Evolutionary conservation across 495 filamentous ascomycete species (phyloP).

Genomic region (Lepraria neglecta): DNA sequence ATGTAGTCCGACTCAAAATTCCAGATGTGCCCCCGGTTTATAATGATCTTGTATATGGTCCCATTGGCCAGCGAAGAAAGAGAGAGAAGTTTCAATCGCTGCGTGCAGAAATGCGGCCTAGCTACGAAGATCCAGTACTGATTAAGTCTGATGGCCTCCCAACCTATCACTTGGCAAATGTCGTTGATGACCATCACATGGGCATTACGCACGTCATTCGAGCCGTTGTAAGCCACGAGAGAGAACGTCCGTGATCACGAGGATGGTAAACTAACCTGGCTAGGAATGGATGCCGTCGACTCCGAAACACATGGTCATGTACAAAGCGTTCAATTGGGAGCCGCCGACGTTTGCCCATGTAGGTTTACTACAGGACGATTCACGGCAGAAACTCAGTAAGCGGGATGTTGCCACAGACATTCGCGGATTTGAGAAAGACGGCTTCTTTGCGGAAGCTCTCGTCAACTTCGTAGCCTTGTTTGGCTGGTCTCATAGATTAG

Average conservation of each 20-base stretch:
- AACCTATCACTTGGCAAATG: slow-evolving; percentile 95
- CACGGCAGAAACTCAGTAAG: slow-evolving; percentile 84
- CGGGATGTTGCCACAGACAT: slow-evolving; percentile 56
- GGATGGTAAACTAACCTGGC: slow-evolving; percentile 8
- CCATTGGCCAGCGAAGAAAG: slow-evolving; percentile 44
- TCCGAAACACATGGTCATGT: slow-evolving; percentile 79
- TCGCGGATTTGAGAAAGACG: slow-evolving; percentile 62
- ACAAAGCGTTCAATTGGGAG: slow-evolving; percentile 84
- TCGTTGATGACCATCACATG: slow-evolving; percentile 93
- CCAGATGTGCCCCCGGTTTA: slow-evolving; percentile 54
- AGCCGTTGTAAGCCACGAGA: slow-evolving; percentile 56
- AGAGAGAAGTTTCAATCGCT: slow-evolving; percentile 31
- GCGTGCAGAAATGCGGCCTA: slow-evolving; percentile 22
- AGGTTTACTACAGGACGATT: slow-evolving; percentile 69
- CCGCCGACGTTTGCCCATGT: slow-evolving; percentile 82
- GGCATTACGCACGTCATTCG: slow-evolving; percentile 91
- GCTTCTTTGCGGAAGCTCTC: slow-evolving; percentile 66
- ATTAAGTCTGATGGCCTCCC: slow-evolving; percentile 86
- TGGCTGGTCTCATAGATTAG: slow-evolving; percentile 71
- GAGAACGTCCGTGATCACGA: not conserved
- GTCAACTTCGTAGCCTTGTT: slow-evolving; percentile 79
- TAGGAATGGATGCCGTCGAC: slow-evolving; percentile 90
- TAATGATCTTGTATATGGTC: slow-evolving; percentile 69
- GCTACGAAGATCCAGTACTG: slow-evolving; percentile 72
- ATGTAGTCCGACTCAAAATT: slow-evolving; percentile 70